Base-by-base conservation (phyloP, 148 eudicot genomes). In the Beta vulgaris region DNA sequence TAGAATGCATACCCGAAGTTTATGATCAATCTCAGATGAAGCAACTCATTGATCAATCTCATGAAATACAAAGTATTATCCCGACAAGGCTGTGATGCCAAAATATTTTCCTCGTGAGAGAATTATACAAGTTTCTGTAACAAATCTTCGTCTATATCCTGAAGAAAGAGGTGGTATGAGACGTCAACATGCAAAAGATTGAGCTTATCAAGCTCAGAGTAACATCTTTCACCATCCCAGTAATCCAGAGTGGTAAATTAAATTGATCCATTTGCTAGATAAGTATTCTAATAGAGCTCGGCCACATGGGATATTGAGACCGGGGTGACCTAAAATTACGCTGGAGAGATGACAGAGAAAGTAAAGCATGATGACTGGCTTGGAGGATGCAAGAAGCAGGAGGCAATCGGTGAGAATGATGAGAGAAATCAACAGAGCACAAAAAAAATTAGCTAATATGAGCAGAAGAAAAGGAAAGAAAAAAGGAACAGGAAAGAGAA, bases 51-150 rank as follows among this genome's bases (percentile, higher is more conserved):
- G 71, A 92, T 73, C 51, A 96, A 86, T 79, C 86, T 88, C 78
- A 96, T 82, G 78, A 92, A 87, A 83, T 90, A 96, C 43, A 96
- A 81, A 70, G 90, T 86, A 84, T 96, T 96, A 85, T 96, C 99
- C 44, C 99, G 94, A 86, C 99, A 96, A 75, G 99, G 99, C 78
- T 92, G 99, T 36, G 84, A 87, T 82, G 85, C 73, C 84, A 92
- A 82, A 69, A 89, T 81, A 78, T 89, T 91, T 64, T 91, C 93
- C 77, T 85, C 91, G 6, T 84, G 78, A 76, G 94, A 88, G 65
- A 90, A 76, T 46, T 87, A 88, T 71, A 87, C 29, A 61, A 96
- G 90, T 78, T 80, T 87, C 73, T 72, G 87, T 37, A 91, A 79
- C 79, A 96, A 74, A 82, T 91, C 98, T 77, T 84, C 90, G 34